Base-by-base conservation (phyloP, 192 early-diverging fungal genomes). In the Coemansia sp. region DNA sequence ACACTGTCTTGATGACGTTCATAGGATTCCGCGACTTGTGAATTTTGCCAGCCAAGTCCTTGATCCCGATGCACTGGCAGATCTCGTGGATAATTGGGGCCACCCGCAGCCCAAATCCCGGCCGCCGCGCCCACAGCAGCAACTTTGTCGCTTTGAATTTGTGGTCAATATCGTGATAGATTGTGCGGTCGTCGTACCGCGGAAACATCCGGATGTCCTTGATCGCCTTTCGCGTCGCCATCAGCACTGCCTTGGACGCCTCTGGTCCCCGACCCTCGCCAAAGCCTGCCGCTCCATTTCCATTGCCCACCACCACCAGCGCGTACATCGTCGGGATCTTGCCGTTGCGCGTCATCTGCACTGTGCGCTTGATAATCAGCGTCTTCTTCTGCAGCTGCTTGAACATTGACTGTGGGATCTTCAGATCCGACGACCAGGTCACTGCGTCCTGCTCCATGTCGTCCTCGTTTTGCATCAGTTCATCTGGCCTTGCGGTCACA, bases 1-100 rank as follows among this genome's bases (percentile, higher is more conserved):
- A 98, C 12, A 92, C 91, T 7, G 88, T 90, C 84, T 99, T 97
- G 84, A 99, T 88, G 28, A 99, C 95, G 76, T 99, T 99, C 92
- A 99, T 93, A 4, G 94, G 93, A 74, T 94, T 98, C 41, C 85
- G 84, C n/a, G 94, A 96, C 4, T 96, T 95, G 62, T 84, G 74
- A 28, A 98, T 89, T 76, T 98, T 98, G 52, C 87, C 91, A 31
- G 90, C 84, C 63, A 97, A 60, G 82, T 99, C 97, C 57, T 89
- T 88, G 69, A 98, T 93, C 27, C 97, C 97, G 27, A 92, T 74
- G 69, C 93, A 96, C 57, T 93, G 84, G 72, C 90, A 95, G 56
- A 99, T 87, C 79, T 97, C 95, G 84, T 99, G 95, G 69, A 99
- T 89, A 60, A 92, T 84, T 58, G 90, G 92, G 79, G 94, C 94